Percentiles rank a stretch among this genome's conserved stretches.
These are phyloP conservation scores for Ceratonia siliqua DNA, from an alignment of 306 rosid species.

Conservation along the genomic window DNA sequence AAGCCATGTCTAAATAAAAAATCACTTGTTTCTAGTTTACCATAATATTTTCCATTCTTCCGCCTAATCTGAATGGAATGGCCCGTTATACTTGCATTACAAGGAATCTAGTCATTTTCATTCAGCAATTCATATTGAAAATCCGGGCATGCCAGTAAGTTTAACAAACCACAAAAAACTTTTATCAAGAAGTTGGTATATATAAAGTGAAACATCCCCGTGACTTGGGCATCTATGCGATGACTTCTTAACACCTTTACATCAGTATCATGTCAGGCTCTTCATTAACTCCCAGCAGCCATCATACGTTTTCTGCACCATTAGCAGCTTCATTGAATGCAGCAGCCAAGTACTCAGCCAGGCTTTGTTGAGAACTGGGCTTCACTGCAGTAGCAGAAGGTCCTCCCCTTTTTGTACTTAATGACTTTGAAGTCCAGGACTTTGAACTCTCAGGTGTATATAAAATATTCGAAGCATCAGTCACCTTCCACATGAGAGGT, in stretches of 20 bases:
- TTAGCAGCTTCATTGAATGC: constrained; percentile 63
- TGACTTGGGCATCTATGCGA: constrained; percentile 1
- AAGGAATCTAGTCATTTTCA: too few species aligned
- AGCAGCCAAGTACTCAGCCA: constrained; percentile 84
- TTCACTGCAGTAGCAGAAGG: constrained; percentile 42
- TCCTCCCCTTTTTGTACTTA: constrained; percentile 39
- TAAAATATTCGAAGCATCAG: neutral
- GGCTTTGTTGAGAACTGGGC: constrained; percentile 68
- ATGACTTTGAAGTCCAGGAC: constrained; percentile 40
- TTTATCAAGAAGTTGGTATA: neutral
- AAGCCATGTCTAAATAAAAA: too few species aligned
- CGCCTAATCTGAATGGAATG: neutral
- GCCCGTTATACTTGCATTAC: neutral
- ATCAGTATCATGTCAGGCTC: neutral
- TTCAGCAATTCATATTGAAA: neutral
- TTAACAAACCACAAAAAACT: neutral
- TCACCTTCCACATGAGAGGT: constrained; percentile 56
- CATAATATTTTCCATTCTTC: neutral
- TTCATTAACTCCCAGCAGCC: constrained; percentile 13
- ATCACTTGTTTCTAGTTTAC: neutral
- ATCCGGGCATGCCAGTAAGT: constrained; percentile 13
- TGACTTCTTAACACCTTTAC: neutral
- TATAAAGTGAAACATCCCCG: neutral
- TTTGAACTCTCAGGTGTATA: constrained; percentile 35
- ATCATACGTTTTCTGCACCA: constrained; percentile 45